These are phyloP conservation scores for Antonospora locustae DNA, from an alignment of 371 early-diverging fungal species.

Conservation along the genomic window DNA sequence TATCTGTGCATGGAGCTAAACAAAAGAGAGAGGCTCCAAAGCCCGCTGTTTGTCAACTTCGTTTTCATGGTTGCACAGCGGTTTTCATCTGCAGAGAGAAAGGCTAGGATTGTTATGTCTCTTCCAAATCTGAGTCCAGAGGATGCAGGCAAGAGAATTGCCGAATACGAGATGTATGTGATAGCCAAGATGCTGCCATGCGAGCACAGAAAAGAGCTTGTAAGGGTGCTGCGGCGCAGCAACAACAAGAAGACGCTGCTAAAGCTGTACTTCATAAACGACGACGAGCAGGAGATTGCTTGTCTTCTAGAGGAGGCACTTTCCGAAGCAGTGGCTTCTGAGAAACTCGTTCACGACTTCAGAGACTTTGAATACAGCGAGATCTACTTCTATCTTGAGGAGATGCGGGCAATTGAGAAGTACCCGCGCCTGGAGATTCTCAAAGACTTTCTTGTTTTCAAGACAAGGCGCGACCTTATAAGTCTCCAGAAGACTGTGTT, in stretches of 20 bases:
- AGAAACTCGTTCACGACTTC: slow-evolving; percentile 18
- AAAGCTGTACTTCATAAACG: slow-evolving; percentile 30
- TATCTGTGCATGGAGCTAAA: slow-evolving; percentile 30
- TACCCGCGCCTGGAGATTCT: slow-evolving; percentile 11
- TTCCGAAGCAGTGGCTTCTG: slow-evolving; percentile 29
- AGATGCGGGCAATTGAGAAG: slow-evolving; percentile 21
- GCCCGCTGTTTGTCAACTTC: slow-evolving; percentile 35
- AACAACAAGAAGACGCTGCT: slow-evolving; percentile 33
- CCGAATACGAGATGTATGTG: too few species aligned
- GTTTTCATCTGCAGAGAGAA: slow-evolving; percentile 13
- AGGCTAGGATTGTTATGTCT: slow-evolving; percentile 28
- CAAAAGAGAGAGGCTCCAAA: slow-evolving; percentile 10
- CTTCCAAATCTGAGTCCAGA: slow-evolving; percentile 24
- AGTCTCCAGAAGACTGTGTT: slow-evolving; percentile 19
- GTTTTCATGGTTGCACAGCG: slow-evolving; percentile 25
- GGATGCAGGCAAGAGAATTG: slow-evolving; percentile 20
- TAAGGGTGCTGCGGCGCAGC: slow-evolving; percentile 22
- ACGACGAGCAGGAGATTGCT: slow-evolving; percentile 15
- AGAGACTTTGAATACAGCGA: too few species aligned
- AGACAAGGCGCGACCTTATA: slow-evolving; percentile 3
- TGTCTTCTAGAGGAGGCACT: slow-evolving; percentile 29
- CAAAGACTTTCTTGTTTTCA: slow-evolving; percentile 29
- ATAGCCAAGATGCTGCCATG: slow-evolving; percentile 37
- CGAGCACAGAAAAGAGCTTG: slow-evolving; percentile 12
- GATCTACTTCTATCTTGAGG: too few species aligned